Base-by-base conservation (phyloP, 2,329 filamentous ascomycete genomes). In the Pseudogymnoascus sp. region DNA sequence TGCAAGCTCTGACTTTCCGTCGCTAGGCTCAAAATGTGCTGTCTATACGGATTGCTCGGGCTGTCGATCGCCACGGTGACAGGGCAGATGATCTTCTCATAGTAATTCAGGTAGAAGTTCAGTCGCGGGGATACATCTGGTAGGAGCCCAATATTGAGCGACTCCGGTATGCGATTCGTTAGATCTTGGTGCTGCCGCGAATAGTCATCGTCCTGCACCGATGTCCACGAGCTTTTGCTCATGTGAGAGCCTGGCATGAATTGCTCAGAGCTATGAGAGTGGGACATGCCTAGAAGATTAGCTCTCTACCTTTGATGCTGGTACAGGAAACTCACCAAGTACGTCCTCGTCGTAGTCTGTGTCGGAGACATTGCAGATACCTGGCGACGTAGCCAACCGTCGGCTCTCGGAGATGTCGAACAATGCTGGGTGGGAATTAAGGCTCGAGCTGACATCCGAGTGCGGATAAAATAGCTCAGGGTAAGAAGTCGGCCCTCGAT, bases 41-140 rank as follows among this genome's bases (percentile, higher is more conserved):
- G 86, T 65, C 92, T 84, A 73, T 93, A 97, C 1, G 93, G 93
- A 74, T 96, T 97, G 66, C 82, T 83, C 1, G 90, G 89, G 10
- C 88, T 88, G 73, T 98, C 93, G 74, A 96, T 92, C 68, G 92
- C 90, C 60, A 97, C 92, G 76, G 97, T 90, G 64, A 91, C 91
- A 4, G 91, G 90, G 68, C 92, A 95, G 78, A 98, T 93, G 72
- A 91, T 90, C 75, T 91, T 92, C 72, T 93, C 89, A 76, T 96
- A 97, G 76, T 96, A 96, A 73, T 96, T 89, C 79, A 97, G 89
- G 72, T 96, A 88, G 76, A 89, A 96, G 68, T 89, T 88, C 79
- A 96, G 89, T 72, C 91, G 89, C 64, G 88, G 85, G 65, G 90
- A 86, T 70, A 90, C 78, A 75, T 89, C 78, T 72, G 81, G 82